Base-by-base conservation (phyloP, 2,329 filamentous ascomycete species). In the Diaporthe humulicola region DNA sequence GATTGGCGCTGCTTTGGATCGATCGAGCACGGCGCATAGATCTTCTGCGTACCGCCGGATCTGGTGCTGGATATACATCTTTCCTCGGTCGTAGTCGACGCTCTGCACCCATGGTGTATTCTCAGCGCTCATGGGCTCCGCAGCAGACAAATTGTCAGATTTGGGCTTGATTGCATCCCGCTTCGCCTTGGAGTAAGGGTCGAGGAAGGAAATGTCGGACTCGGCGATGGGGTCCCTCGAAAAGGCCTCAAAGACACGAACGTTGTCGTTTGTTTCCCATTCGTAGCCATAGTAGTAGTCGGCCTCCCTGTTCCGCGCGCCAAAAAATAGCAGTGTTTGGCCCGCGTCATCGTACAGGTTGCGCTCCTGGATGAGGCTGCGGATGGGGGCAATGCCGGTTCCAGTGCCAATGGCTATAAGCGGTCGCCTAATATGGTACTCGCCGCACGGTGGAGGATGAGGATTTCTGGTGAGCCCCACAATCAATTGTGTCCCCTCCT, bases 221-320 rank as follows among this genome's bases (percentile, higher is more conserved):
- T 42, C 69, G 50, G 48, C 48, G 28, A 76, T 78, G 42, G 84
- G 82, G 69, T 89, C 86, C 22, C 88, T 83, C 3, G 88, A 88
- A 77, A 90, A 90, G 33, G 87, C 88, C 2, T 87, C 82, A 57
- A 84, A 80, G 10, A 88, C 80, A 0, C 79, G 69, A 8, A 88
- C 61, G 1, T 78, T 60, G 61, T 76, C 54, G 25, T 78, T 58
- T 7, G 73, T 64, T 1, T 85, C 79, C 95, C 95, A 98, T 76
- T 98, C 96, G 0, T 92, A 83, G 7, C 87, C 83, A 82, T 97
- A 99, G 84, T 95, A 96, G 84, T 91, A 98, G 82, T 99, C 97
- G 0, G 93, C 90, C 0, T 85, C 79, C 15, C 87, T 84, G 79
- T 94, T 97, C 42, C 97, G 92, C 77, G 94, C 95, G 15, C 97